phyloP scores from a whole-genome alignment of 192 early-diverging fungal species.

The Podila clonocystis region DNA sequence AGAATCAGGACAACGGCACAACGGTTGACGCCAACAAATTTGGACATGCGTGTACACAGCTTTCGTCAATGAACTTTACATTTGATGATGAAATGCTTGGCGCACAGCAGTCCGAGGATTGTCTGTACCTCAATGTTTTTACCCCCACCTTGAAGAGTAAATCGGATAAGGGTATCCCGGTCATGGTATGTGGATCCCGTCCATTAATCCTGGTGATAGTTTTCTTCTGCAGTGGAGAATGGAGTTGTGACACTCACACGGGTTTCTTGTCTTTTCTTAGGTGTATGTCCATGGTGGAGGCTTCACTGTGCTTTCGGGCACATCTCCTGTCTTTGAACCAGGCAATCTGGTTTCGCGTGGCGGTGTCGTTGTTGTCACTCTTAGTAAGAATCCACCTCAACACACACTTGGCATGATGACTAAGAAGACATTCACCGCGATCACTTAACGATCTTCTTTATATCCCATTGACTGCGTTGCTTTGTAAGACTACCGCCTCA shows the following conservation, averaged over 20 bases:
- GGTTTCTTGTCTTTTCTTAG: neutral
- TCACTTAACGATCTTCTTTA: neutral
- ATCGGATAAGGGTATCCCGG: constrained; percentile 14
- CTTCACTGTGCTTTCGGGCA: neutral
- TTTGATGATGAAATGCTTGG: neutral
- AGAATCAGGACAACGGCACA: neutral
- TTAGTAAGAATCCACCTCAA: constrained; percentile 15
- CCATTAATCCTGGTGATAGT: too few relatives aligned
- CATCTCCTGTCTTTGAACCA: constrained; percentile 21
- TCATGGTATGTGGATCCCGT: constrained; percentile 2
- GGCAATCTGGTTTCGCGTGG: constrained; percentile 42
- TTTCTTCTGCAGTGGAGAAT: constrained; percentile 2
- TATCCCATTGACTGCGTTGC: neutral
- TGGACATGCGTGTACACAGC: constrained; percentile 20
- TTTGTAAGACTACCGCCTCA: constrained; percentile 31
- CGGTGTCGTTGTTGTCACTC: constrained; percentile 33
- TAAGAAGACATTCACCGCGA: neutral
- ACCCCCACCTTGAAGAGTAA: constrained; percentile 23
- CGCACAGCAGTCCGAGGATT: constrained; percentile 26
- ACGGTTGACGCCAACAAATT: constrained; percentile 14
- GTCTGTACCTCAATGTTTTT: constrained; percentile 45
- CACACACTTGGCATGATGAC: neutral
- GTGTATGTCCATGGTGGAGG: constrained; percentile 31
- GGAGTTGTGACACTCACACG: too few relatives aligned
- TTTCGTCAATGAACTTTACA: neutral